Conservation (phyloP, 345 rosid species). For the Pugionium cornutum region DNA sequence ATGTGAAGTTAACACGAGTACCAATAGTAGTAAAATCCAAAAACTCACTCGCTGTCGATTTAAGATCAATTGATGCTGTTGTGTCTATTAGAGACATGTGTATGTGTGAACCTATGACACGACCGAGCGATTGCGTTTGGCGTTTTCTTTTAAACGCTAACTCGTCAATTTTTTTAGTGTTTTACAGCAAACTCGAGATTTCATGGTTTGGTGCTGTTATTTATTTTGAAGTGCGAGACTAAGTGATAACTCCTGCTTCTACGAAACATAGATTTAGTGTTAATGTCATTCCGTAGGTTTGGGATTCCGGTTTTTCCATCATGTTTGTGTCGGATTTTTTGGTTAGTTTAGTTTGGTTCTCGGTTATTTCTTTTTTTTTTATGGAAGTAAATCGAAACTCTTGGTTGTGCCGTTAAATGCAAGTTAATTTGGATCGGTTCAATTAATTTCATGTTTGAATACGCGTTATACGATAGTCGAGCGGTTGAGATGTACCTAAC, state of each 20-base stretch:
- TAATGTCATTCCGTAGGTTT: no score
- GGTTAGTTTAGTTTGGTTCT: no score
- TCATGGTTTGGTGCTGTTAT: constrained; percentile 10
- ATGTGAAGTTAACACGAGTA: constrained; percentile 24
- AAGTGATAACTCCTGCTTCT: background rate
- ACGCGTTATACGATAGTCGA: no score
- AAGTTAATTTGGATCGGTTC: no score
- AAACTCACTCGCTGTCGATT: constrained; percentile 34
- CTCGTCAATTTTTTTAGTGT: background rate
- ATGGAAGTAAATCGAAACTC: no score
- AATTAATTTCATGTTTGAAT: no score
- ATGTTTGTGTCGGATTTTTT: no score
- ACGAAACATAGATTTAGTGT: background rate
- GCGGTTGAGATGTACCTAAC: no score
- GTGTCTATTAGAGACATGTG: constrained; percentile 34
- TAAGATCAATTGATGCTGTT: constrained; percentile 26
- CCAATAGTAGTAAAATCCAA: constrained; percentile 36
- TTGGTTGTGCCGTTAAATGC: no score
- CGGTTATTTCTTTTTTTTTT: no score
- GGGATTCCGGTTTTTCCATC: no score
- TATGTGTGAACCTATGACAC: constrained; percentile 33
- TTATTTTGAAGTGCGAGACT: background rate
- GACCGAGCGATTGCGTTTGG: constrained; percentile 28
- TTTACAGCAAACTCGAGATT: background rate
- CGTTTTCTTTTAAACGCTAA: constrained; percentile 14